phyloP scores from a whole-genome alignment of 2,329 filamentous ascomycete species.

The Teratosphaeria nubilosa region DNA sequence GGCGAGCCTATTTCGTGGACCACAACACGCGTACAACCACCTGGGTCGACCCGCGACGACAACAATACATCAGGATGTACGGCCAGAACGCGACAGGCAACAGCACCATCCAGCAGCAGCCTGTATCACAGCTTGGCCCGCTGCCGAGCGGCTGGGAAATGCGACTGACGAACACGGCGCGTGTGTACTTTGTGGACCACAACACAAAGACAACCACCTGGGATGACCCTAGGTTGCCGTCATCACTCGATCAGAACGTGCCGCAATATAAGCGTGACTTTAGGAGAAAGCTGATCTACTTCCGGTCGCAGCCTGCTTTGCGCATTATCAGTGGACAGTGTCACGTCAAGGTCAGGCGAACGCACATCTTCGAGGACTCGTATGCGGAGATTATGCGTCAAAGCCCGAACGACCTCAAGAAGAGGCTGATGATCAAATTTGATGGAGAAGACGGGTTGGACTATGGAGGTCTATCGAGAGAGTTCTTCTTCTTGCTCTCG shows the following conservation, averaged over 20 bases:
- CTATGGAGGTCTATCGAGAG: slow-evolving; percentile 93
- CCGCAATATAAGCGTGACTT: slow-evolving; percentile 99
- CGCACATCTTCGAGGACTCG: slow-evolving; percentile 97
- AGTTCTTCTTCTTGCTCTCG: slow-evolving; percentile 98
- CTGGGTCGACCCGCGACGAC: slow-evolving; percentile 93
- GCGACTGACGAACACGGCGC: slow-evolving; percentile 93
- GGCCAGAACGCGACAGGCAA: slow-evolving; percentile 60
- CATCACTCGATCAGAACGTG: slow-evolving; percentile 93
- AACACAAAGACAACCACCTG: slow-evolving; percentile 99
- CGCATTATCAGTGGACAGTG: slow-evolving; percentile 93
- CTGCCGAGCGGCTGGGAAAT: slow-evolving; percentile 98
- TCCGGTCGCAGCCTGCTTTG: slow-evolving; percentile 93
- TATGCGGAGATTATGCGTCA: slow-evolving; percentile 98
- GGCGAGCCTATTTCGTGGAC: slow-evolving; percentile 91
- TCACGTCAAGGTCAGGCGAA: slow-evolving; percentile 92
- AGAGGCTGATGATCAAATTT: slow-evolving; percentile 98
- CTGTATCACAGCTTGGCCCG: slow-evolving; percentile 90
- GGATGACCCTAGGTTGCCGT: slow-evolving; percentile 92
- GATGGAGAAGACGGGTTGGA: slow-evolving; percentile 96
- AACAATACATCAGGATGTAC: slow-evolving; percentile 98
- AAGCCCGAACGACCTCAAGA: slow-evolving; percentile 91
- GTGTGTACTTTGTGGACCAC: slow-evolving; percentile 98
- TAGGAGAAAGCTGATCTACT: slow-evolving; percentile 95
- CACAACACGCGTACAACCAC: slow-evolving; percentile 97
- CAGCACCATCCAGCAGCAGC: slow-evolving; percentile 91